A percentile compares a stretch with the other conserved stretches of the same genome.
Evolutionary conservation across 2,329 filamentous ascomycete genomes (phyloP).

Genomic region (Apiospora arundinis): DNA sequence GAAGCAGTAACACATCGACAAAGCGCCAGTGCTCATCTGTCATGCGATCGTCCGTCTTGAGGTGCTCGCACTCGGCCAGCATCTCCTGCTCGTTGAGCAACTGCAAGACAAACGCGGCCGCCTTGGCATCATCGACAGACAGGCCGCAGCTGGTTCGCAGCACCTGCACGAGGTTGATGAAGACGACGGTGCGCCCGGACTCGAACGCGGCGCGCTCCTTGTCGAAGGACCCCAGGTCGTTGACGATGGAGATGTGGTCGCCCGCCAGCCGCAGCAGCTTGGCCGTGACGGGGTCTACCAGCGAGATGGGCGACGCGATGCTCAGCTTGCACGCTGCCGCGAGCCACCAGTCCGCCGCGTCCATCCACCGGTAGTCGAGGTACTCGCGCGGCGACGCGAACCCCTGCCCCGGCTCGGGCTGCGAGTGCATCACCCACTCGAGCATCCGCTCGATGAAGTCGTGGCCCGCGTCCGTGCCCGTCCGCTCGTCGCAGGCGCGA

Average conservation of each 20-base stretch:
- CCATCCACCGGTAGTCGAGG: conserved; percentile 20
- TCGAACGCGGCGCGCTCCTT: not conserved
- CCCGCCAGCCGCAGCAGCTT: conserved; percentile 10
- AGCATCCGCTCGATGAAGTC: conserved; percentile 17
- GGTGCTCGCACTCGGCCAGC: not conserved
- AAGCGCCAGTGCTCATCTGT: conserved; percentile 15
- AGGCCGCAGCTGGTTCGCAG: not conserved
- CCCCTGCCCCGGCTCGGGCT: not conserved
- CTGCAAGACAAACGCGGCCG: conserved; percentile 4
- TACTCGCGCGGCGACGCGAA: conserved; percentile 14
- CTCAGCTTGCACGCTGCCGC: conserved; percentile 18
- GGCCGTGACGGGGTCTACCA: not conserved
- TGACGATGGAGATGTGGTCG: conserved; percentile 19
- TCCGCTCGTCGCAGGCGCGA: not conserved
- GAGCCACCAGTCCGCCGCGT: conserved; percentile 20
- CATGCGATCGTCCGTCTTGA: not conserved
- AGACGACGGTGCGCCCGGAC: not conserved
- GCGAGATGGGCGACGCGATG: conserved; percentile 10
- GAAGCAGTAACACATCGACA: not conserved
- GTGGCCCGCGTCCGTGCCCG: conserved; percentile 3
- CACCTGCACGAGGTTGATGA: conserved; percentile 18
- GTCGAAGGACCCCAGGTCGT: conserved; percentile 20
- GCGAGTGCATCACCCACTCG: conserved; percentile 19
- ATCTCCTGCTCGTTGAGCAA: conserved; percentile 16
- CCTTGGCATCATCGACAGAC: not conserved